phyloP scores from a whole-genome alignment of 257 asterid genomes.

The Nicotiana obtusifolia region DNA sequence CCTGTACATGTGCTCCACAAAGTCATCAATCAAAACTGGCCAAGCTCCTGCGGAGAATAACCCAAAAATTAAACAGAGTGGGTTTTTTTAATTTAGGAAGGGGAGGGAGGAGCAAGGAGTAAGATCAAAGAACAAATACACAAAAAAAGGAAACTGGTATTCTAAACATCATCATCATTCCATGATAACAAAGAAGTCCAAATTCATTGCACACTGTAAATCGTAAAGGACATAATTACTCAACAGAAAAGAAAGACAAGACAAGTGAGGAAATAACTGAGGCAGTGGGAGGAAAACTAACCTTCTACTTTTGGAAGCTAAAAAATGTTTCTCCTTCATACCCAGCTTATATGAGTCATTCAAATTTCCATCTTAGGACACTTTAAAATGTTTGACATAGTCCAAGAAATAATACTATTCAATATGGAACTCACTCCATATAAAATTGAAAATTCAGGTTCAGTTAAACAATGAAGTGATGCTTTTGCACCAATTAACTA shows the following conservation, averaged over 20 bases:
- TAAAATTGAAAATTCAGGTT: background rate
- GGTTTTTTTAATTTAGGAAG: background rate
- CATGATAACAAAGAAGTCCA: background rate
- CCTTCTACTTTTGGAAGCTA: background rate
- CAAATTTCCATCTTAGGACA: background rate
- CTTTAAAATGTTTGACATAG: background rate
- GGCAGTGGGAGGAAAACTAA: background rate
- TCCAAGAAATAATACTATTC: background rate
- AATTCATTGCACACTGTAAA: background rate
- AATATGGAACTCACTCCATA: background rate
- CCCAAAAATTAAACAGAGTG: background rate
- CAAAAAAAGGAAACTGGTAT: background rate
- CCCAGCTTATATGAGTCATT: background rate
- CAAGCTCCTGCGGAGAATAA: constrained; percentile 76
- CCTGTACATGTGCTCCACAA: constrained; percentile 97
- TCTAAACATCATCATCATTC: background rate
- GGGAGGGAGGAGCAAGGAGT: background rate
- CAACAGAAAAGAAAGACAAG: background rate
- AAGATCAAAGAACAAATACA: constrained; percentile 4
- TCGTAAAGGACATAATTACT: background rate
- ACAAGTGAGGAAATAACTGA: background rate
- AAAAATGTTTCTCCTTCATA: constrained; percentile 2
- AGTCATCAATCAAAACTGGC: constrained; percentile 93
- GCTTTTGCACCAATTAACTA: background rate
- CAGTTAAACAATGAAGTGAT: background rate